Conservation (phyloP, 2,329 filamentous ascomycete species). For the Fusarium ramigenum region DNA sequence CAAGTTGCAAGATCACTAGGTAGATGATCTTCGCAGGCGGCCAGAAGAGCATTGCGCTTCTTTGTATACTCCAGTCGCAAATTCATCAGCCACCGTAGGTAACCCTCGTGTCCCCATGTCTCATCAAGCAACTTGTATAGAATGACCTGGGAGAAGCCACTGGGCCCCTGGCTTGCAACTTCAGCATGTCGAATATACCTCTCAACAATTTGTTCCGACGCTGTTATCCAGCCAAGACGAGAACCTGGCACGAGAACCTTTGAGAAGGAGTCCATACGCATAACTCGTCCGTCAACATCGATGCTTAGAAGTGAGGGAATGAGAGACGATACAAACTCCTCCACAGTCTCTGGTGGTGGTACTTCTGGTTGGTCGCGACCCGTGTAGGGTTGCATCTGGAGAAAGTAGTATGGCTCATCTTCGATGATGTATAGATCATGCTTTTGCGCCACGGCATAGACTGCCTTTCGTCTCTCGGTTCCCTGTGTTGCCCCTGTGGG, state of each 20-base stretch:
- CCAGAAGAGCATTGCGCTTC: constrained; percentile 79
- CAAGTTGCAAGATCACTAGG: constrained; percentile 80
- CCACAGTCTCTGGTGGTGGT: constrained; percentile 67
- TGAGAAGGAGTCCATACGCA: constrained; percentile 92
- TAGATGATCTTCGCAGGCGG: constrained; percentile 81
- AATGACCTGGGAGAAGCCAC: constrained; percentile 83
- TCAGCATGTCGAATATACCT: constrained; percentile 85
- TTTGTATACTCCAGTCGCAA: constrained; percentile 83
- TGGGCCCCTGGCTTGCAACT: constrained; percentile 84
- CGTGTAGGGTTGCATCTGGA: constrained; percentile 84
- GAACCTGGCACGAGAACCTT: constrained; percentile 89
- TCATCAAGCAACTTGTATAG: constrained; percentile 92
- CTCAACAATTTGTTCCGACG: constrained; percentile 83
- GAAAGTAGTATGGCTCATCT: constrained; percentile 94
- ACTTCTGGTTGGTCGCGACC: constrained; percentile 59
- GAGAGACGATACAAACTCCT: constrained; percentile 73
- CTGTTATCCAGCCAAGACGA: constrained; percentile 89
- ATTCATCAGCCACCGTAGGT: constrained; percentile 87
- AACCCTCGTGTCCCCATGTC: constrained; percentile 91
- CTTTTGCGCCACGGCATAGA: constrained; percentile 83
- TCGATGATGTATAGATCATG: constrained; percentile 90
- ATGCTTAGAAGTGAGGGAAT: constrained; percentile 78
- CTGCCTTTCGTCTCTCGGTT: constrained; percentile 69
- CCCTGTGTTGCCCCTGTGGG: constrained; percentile 88
- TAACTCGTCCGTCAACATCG: constrained; percentile 86